A percentile compares a stretch with the other conserved stretches of the same genome.
These are phyloP conservation scores for Lathyrus aphaca DNA, from an alignment of 306 rosid species.

Conservation along the genomic window DNA sequence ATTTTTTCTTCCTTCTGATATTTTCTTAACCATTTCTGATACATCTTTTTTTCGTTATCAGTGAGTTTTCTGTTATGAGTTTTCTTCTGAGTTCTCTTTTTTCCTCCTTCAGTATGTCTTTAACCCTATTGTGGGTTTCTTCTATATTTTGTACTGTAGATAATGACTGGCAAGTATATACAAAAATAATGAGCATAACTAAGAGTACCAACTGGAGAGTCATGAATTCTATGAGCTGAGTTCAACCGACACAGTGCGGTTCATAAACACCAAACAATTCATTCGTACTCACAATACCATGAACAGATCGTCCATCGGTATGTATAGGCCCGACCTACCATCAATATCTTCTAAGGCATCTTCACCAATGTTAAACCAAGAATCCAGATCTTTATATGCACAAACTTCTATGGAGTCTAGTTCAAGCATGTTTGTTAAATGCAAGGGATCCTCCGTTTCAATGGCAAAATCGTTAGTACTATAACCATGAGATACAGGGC, in stretches of 20 bases:
- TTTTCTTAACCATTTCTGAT: too few species aligned
- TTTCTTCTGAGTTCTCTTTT: too few species aligned
- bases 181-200: conserved; percentile 70
- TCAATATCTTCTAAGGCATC: conserved; percentile 61
- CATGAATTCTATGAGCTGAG: conserved; percentile 60
- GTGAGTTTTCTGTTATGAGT: too few species aligned
- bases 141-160: conserved; percentile 47
- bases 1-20: too few species aligned
- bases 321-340: conserved; percentile 64
- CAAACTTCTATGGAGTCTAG: conserved; percentile 66
- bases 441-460: conserved; percentile 50
- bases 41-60: too few species aligned
- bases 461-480: conserved; percentile 38
- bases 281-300: conserved; percentile 59
- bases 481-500: conserved; percentile 36
- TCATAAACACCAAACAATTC: conserved; percentile 45
- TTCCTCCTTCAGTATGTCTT: conserved; percentile 38
- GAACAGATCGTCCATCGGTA: conserved; percentile 93
- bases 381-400: conserved; percentile 62
- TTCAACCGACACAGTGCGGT: conserved; percentile 59
- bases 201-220: conserved; percentile 65
- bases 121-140: conserved; percentile 36
- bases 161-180: conserved; percentile 40
- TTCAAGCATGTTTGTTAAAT: conserved; percentile 56
- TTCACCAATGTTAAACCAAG: conserved; percentile 72